Conservation (phyloP, 805 yeast species). For the Torulaspora franciscae region DNA sequence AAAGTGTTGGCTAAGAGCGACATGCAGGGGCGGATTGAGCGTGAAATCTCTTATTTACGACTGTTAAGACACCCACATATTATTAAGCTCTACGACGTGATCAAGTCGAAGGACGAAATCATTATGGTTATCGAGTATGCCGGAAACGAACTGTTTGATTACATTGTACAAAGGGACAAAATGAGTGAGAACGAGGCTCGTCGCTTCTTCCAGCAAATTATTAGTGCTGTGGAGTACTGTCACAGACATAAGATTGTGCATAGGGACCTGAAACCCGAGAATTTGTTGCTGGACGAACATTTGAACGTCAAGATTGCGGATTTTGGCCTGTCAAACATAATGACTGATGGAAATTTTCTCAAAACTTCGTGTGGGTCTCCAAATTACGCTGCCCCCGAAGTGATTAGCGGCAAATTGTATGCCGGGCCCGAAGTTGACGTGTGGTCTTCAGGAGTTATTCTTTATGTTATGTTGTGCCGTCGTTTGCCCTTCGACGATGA, state of each 20-base stretch:
- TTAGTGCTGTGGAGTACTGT: slow-evolving; percentile 94
- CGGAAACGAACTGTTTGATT: slow-evolving; percentile 92
- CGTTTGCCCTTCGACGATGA: slow-evolving; percentile 95
- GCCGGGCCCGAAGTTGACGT: slow-evolving; percentile 99
- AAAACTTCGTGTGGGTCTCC: slow-evolving; percentile 97
- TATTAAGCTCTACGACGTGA: slow-evolving; percentile 90
- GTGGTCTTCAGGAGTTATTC: slow-evolving; percentile 94
- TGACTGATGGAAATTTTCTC: slow-evolving; percentile 95
- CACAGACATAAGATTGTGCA: slow-evolving; percentile 96
- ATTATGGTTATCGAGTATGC: slow-evolving; percentile 97
- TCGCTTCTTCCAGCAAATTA: slow-evolving; percentile 91
- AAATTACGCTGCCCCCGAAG: slow-evolving; percentile 97
- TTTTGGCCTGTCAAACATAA: slow-evolving; percentile 88
- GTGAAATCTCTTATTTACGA: slow-evolving; percentile 87
- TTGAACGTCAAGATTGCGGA: slow-evolving; percentile 93
- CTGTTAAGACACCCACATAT: slow-evolving; percentile 92
- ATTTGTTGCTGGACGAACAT: slow-evolving; percentile 80
- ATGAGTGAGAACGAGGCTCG: slow-evolving; percentile 91
- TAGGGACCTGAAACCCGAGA: slow-evolving; percentile 94
- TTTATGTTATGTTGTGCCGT: slow-evolving; percentile 94
- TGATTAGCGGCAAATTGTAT: slow-evolving; percentile 85
- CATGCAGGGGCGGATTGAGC: slow-evolving; percentile 94
- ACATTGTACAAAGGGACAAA: slow-evolving; percentile 88
- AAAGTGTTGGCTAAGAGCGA: slow-evolving; percentile 90
- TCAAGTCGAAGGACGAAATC: slow-evolving; percentile 90